A percentile compares a stretch with the other conserved stretches of the same genome.
Conservation (phyloP, 768 basidiomycete species). For the Candolleomyces eurysporus region DNA sequence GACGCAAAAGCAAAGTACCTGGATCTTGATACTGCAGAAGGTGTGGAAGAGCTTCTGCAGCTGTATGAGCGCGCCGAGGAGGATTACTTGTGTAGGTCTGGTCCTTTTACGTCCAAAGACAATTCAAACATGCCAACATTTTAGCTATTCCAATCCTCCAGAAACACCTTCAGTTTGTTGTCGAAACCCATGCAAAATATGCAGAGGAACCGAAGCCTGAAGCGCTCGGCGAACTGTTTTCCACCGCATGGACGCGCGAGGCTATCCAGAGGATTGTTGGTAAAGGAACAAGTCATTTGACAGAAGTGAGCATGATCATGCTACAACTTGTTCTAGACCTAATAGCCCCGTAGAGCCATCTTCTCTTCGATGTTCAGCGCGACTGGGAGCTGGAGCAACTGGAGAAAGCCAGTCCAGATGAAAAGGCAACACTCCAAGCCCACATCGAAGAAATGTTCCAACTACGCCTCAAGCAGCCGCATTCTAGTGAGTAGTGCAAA, state of each 20-base stretch:
- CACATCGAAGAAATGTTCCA: slow-evolving; percentile 59
- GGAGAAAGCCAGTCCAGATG: slow-evolving; percentile 40
- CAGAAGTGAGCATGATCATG: slow-evolving; percentile 42
- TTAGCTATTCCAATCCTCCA: slow-evolving; percentile 75
- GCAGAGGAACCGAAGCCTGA: slow-evolving; percentile 43
- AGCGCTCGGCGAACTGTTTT: slow-evolving; percentile 58
- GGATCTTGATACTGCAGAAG: slow-evolving; percentile 51
- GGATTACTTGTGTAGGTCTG: slow-evolving; percentile 76
- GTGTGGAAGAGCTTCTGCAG: slow-evolving; percentile 53
- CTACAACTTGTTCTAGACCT: neutral
- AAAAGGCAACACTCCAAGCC: slow-evolving; percentile 47
- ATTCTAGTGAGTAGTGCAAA: slow-evolving; percentile 50
- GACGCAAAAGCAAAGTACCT: slow-evolving; percentile 48
- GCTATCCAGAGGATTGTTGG: slow-evolving; percentile 53
- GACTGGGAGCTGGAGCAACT: slow-evolving; percentile 76
- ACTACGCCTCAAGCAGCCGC: slow-evolving; percentile 71
- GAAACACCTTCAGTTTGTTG: slow-evolving; percentile 64
- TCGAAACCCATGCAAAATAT: slow-evolving; percentile 41
- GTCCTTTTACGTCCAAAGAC: slow-evolving; percentile 1
- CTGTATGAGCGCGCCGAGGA: slow-evolving; percentile 65
- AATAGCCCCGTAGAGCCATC: slow-evolving; percentile 49
- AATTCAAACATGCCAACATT: slow-evolving; percentile 5
- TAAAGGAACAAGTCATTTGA: slow-evolving; percentile 61
- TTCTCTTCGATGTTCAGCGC: slow-evolving; percentile 67
- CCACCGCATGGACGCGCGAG: slow-evolving; percentile 57